These are phyloP conservation scores for Rhodotorula kratochvilovae DNA, from an alignment of 768 basidiomycete genomes.

Conservation along the genomic window DNA sequence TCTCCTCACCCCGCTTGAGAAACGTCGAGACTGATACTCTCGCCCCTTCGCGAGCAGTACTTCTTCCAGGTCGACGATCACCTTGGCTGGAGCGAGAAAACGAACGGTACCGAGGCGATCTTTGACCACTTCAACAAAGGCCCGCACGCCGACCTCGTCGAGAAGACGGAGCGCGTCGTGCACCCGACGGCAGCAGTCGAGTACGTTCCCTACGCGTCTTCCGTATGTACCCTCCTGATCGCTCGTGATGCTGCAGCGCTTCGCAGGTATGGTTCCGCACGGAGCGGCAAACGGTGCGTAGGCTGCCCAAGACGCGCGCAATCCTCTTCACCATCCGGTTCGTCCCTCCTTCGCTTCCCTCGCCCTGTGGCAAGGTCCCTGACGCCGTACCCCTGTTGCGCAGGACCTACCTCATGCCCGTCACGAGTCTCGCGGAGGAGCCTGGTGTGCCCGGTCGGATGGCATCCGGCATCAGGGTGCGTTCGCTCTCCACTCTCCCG, in stretches of 20 bases:
- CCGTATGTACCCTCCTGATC: too few relatives aligned
- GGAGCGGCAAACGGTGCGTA: conserved; percentile 64
- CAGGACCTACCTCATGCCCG: conserved; percentile 24
- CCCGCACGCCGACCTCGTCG: conserved; percentile 1
- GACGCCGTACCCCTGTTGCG: too few relatives aligned
- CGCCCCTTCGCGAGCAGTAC: neutral
- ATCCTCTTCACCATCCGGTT: conserved; percentile 65
- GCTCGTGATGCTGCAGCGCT: conserved; percentile 2
- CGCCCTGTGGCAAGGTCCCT: too few relatives aligned
- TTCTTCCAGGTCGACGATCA: conserved; percentile 19
- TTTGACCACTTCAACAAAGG: conserved; percentile 45
- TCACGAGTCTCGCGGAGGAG: conserved; percentile 56
- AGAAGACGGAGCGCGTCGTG: neutral
- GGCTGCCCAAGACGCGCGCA: conserved; percentile 62
- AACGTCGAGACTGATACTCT: conserved; percentile 34
- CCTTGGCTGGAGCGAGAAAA: conserved; percentile 11
- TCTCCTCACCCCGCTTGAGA: conserved; percentile 22
- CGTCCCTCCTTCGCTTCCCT: too few relatives aligned
- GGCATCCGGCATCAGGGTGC: conserved; percentile 55
- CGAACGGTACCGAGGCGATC: conserved; percentile 52
- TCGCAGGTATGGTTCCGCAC: conserved; percentile 57
- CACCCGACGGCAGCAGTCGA: neutral
- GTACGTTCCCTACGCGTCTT: too few relatives aligned
- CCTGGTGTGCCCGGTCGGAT: conserved; percentile 60
- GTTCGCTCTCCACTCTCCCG: neutral